A percentile compares a stretch with the other conserved stretches of the same genome.
These are phyloP conservation scores for Pseudocercospora eumusae DNA, from an alignment of 2,329 filamentous ascomycete species.

Conservation along the genomic window DNA sequence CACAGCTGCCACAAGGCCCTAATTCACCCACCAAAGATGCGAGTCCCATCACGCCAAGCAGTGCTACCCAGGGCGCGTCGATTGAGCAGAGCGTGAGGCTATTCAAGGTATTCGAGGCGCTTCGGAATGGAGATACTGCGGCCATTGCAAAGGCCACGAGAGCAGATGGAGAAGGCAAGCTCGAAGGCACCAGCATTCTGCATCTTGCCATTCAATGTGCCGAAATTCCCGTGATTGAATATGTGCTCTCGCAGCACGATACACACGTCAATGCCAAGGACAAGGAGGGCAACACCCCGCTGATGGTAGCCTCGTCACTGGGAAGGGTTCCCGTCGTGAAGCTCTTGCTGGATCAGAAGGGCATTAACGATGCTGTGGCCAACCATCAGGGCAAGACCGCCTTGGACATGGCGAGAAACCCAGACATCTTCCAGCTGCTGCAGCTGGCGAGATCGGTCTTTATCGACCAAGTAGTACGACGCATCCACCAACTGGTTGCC, in stretches of 20 bases:
- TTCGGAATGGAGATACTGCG: constrained; percentile 85
- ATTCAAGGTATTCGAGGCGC: constrained; percentile 89
- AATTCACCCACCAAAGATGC: constrained; percentile 24
- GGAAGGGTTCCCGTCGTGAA: constrained; percentile 79
- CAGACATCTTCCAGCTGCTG: constrained; percentile 93
- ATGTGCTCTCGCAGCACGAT: constrained; percentile 70
- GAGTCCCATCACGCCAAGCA: constrained; percentile 26
- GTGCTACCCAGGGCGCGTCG: constrained; percentile 44
- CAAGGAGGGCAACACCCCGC: constrained; percentile 86
- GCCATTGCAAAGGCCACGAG: constrained; percentile 85
- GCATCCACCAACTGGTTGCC: constrained; percentile 77
- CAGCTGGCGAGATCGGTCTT: constrained; percentile 89
- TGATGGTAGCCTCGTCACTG: constrained; percentile 83
- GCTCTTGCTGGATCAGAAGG: constrained; percentile 76
- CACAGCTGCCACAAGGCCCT: constrained; percentile 24
- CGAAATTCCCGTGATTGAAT: constrained; percentile 88
- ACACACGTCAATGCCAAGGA: constrained; percentile 83
- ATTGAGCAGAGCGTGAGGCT: constrained; percentile 94
- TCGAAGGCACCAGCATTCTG: constrained; percentile 85
- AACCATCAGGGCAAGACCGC: constrained; percentile 85
- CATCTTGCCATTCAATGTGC: constrained; percentile 96
- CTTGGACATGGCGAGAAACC: constrained; percentile 83
- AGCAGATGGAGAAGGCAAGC: constrained; percentile 43
- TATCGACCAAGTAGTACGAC: constrained; percentile 79
- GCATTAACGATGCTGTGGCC: constrained; percentile 82